Base-by-base conservation (phyloP, 78 protist species). In the Anaeramoeba flamelloides region DNA sequence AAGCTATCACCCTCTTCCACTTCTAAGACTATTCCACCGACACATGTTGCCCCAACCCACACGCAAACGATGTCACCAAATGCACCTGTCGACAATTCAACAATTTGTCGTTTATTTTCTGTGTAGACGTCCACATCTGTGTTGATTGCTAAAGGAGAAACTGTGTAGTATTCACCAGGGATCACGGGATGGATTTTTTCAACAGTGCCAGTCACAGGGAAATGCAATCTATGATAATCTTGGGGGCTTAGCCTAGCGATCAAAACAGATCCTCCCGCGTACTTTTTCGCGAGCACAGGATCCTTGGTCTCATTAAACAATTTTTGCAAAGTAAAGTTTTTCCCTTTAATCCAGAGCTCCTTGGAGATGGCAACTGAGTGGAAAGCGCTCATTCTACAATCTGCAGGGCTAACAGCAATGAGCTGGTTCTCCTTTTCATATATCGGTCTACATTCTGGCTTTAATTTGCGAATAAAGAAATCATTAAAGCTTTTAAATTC, bases 221-320 rank as follows among this genome's bases (percentile, higher is more conserved):
- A 0, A 76, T 90, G 93, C 81, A 87, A 90, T 39, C 93, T 80
- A 76, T 90, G 93, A 69, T 90, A 90, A 75, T 90, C 93, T 78
- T 90, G 93, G 76, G 93, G 93, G 0, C 90, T 89, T 0, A 87
- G 41, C 36, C 92, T 80, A 32, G 86, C 84, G 53, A 90, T 90
- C 38, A 80, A 87, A 36, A 82, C 65, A 1, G 89, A 76, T 32
- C 90, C 92, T 39, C 88, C 90, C 36, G 79, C 41, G 36, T 81
- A 90, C 76, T 83, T 79, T 26, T 3, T 0, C 0, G 80, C 85
- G 37, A 87, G 39, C 34, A 34, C 1, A 8, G 34, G 78, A 31
- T 65, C 40, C n/a, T n/a, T n/a, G n/a, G n/a, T n/a, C n/a, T n/a
- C n/a, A n/a, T n/a, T n/a, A n/a, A n/a, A n/a, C n/a, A n/a, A n/a